These are phyloP conservation scores for Scleroderma bovista DNA, from an alignment of 768 basidiomycete genomes.

Conservation along the genomic window DNA sequence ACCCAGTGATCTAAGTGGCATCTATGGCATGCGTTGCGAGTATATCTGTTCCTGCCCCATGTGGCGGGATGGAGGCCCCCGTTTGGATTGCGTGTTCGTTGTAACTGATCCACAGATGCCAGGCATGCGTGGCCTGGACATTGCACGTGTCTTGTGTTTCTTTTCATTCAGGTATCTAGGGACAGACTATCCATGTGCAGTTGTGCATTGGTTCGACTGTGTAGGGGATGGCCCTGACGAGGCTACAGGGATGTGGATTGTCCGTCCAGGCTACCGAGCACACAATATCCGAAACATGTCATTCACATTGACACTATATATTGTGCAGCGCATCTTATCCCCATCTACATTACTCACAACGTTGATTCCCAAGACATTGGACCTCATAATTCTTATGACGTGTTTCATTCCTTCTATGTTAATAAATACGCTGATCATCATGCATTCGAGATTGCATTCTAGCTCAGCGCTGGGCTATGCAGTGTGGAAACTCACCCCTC, in stretches of 20 bases:
- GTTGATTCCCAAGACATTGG: constrained; percentile 6
- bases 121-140: constrained; percentile 16
- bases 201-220: constrained; percentile 18
- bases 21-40: constrained; percentile 22
- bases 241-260: constrained; percentile 26
- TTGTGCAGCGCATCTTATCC: constrained; percentile 26
- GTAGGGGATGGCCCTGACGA: constrained; percentile 13
- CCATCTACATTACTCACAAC: constrained; percentile 12
- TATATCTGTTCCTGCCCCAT: constrained; percentile 13
- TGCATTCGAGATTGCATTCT: constrained; percentile 18
- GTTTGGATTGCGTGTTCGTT: constrained; percentile 20
- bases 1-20: constrained; percentile 24
- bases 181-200: constrained; percentile 15
- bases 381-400: constrained; percentile 15
- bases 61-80: constrained; percentile 13
- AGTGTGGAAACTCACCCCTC: too few relatives aligned
- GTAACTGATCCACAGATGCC: not conserved
- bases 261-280: constrained; percentile 4
- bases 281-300: constrained; percentile 6
- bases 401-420: constrained; percentile 17
- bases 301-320: constrained; percentile 27
- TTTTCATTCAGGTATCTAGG: constrained; percentile 16
- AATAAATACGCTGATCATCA: constrained; percentile 27
- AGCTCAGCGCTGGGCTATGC: not conserved
- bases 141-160: constrained; percentile 9